Evolutionary conservation across 73 alveolate species (phyloP).

Genomic region (Symbiodinium natans): DNA sequence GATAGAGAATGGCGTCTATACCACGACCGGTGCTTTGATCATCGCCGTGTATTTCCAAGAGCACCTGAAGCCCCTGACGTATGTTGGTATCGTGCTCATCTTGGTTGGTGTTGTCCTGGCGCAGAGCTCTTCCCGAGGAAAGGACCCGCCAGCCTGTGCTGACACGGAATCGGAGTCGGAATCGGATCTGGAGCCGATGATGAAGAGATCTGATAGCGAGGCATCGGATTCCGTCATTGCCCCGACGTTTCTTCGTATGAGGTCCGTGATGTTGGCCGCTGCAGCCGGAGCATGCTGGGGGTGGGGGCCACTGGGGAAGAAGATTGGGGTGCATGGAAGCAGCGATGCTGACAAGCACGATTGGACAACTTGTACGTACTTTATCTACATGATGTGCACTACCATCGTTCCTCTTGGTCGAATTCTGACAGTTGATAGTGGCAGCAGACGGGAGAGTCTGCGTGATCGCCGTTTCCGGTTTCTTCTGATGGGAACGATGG

Average conservation of each 20-base stretch:
- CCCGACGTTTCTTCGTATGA: not conserved
- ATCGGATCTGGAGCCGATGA: not conserved
- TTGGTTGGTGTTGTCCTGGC: conserved; percentile 54
- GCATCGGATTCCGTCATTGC: not conserved
- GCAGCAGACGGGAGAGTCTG: conserved; percentile 9
- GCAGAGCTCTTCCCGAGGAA: conserved; percentile 31
- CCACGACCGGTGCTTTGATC: conserved; percentile 55
- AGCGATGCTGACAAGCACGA: conserved; percentile 17
- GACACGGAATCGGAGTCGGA: not conserved
- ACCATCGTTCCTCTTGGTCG: conserved; percentile 17
- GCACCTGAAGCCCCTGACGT: conserved; percentile 54
- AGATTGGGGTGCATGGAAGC: conserved; percentile 87
- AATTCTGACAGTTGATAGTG: not conserved
- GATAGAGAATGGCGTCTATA: conserved; percentile 72
- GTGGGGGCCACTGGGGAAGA: conserved; percentile 76
- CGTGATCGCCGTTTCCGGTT: conserved; percentile 23
- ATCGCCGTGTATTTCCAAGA: conserved; percentile 63
- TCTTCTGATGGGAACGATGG: conserved; percentile 43
- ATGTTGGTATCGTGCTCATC: conserved; percentile 41
- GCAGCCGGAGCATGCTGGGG: conserved; percentile 74
- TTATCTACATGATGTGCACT: not conserved
- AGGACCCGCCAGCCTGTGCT: not conserved
- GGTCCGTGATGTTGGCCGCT: conserved; percentile 32
- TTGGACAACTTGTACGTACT: conserved; percentile 72
- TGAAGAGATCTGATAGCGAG: not conserved